Base-by-base conservation (phyloP, 495 filamentous ascomycete species). In the Pseudotulostoma volvatum region DNA sequence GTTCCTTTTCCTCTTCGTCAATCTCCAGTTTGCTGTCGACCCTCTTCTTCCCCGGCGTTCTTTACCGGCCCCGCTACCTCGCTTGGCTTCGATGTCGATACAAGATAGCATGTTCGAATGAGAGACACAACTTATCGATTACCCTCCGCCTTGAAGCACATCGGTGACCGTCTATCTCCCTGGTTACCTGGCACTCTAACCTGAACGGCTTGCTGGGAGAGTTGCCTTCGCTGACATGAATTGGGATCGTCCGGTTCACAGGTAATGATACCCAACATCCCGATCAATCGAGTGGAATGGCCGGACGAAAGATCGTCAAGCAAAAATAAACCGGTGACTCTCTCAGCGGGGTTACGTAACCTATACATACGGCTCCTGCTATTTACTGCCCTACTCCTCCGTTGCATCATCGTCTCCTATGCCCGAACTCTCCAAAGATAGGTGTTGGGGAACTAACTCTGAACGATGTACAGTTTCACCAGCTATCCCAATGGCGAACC, bases 401-500 rank as follows among this genome's bases (percentile, higher is more conserved):
- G 30, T 38, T 3, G n/a, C 7, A 9, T 14, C 18, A 15, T 16
- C 25, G 18, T 16, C 20, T 31, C 17, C 37, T 19, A 44, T 35
- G 36, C 33, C 39, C 19, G 23, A 28, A 33, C 3, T 43, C 36
- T 31, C 28, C 18, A 19, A 35, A 32, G 19, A 59, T 55, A 47
- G 56, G 55, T 49, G 59, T 66, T 48, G 63, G 54, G 39, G 48
- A 60, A 36, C 51, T n/a, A n/a, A n/a, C n/a, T n/a, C n/a, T n/a
- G n/a, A n/a, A n/a, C 59, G 9, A 43, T 51, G 2, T 39, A 52
- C 48, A 50, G 53, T 36, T 62, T 56, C 48, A 83, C 79, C 71
- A 79, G 68, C 69, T 75, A 78, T 67, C 71, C 74, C 57, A 74
- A 74, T 70, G 76, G 73, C 67, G 74, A 79, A 64, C 79, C 81